These are phyloP conservation scores for Globisporangium canariense DNA, from an alignment of 352 stramenopile species.

Conservation along the genomic window DNA sequence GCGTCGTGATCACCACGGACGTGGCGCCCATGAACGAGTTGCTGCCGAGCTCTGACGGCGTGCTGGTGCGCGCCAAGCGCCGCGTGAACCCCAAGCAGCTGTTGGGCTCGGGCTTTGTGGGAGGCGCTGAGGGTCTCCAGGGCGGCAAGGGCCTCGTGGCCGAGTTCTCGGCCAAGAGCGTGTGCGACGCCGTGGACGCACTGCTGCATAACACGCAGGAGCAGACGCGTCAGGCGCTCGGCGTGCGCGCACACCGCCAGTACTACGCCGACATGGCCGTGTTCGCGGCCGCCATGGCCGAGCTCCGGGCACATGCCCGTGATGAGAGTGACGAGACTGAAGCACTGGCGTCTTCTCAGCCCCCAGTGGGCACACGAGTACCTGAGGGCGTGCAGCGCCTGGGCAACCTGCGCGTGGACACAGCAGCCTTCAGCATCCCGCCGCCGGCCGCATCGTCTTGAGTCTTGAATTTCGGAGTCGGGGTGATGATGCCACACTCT, in stretches of 20 bases:
- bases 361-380: neutral
- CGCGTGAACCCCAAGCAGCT: constrained; percentile 27
- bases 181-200: constrained; percentile 12
- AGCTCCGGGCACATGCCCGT: constrained; percentile 5
- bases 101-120: constrained; percentile 18
- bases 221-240: constrained; percentile 10
- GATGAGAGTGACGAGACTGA: neutral
- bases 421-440: neutral
- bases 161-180: constrained; percentile 7
- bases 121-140: constrained; percentile 4
- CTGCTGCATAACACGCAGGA: constrained; percentile 12
- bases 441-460: neutral
- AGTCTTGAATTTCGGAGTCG: neutral
- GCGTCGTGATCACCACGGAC: constrained; percentile 48
- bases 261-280: constrained; percentile 14
- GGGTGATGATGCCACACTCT: too few relatives aligned
- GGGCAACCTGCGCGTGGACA: constrained; percentile 3
- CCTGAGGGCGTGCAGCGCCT: constrained; percentile 12
- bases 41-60: neutral
- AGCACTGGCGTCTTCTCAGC: neutral
- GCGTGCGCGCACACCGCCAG: constrained; percentile 5
- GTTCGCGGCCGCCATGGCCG: constrained; percentile 5
- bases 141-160: constrained; percentile 11
- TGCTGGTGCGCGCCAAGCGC: neutral
- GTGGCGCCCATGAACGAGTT: constrained; percentile 68